Conservation (phyloP, 2,329 filamentous ascomycete genomes). For the Talaromyces sp. region DNA sequence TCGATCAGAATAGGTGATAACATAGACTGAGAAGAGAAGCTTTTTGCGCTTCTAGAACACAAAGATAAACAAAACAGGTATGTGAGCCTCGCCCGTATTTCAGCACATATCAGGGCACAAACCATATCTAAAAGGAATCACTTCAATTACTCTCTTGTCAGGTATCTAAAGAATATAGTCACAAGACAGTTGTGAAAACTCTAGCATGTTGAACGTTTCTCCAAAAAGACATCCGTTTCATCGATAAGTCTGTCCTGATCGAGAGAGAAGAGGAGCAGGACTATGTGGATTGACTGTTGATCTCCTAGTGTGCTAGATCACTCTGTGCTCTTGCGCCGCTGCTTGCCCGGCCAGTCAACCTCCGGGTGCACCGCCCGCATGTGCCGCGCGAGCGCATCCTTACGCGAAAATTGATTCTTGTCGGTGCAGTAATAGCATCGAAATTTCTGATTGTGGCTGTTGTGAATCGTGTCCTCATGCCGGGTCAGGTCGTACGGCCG, state of each 20-base stretch:
- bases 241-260: neutral
- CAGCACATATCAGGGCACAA: neutral
- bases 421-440: conserved; percentile 89
- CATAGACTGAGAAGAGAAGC: too few species aligned
- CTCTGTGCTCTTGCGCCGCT: conserved; percentile 35
- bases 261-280: neutral
- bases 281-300: too few species aligned
- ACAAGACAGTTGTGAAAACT: too few species aligned
- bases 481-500: conserved; percentile 92
- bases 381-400: conserved; percentile 88
- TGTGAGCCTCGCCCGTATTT: neutral
- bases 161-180: too few species aligned
- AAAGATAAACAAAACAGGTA: neutral
- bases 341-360: conserved; percentile 71
- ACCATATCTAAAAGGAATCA: neutral
- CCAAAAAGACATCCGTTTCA: neutral
- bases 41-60: too few species aligned
- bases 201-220: too few species aligned
- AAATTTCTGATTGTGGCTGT: conserved; percentile 88
- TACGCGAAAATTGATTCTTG: conserved; percentile 94
- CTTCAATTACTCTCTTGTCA: too few species aligned
- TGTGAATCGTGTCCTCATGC: conserved; percentile 97
- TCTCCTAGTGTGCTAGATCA: too few species aligned
- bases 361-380: conserved; percentile 93
- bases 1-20: too few species aligned